Base-by-base conservation (phyloP, 108 stramenopile genomes). In the Stephanodiscus minutulus region DNA sequence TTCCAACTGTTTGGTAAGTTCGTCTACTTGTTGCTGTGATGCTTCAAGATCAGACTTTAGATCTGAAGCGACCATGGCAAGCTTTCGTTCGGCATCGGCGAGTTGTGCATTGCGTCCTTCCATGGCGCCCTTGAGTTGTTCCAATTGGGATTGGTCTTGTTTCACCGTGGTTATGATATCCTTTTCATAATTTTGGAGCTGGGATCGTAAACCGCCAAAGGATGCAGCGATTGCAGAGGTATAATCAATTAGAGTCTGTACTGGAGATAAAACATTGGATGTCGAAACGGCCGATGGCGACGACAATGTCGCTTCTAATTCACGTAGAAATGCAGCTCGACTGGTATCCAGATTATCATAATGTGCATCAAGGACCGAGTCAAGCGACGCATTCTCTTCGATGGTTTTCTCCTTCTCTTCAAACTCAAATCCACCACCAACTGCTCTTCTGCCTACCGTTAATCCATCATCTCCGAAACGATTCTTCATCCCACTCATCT, bases 1-100 rank as follows among this genome's bases (percentile, higher is more conserved):
- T 13, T 85, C 86, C 39, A 93, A 63, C 60, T 90, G 89, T 63
- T 91, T 88, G 50, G 87, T 77, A 18, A 89, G 72, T 59, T 93
- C 88, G 57, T 86, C 81, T 17, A 69, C 56, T 68, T 85, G 85
- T 41, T 85, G 87, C 59, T 83, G 83, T 24, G 79, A 83, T 29
- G 80, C 78, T 15, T 75, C 68, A 0, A 85, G 68, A 57, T 90
- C 81, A 20, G 74, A 64, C 60, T 80, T 77, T 50, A 88, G 27
- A 12, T 80, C 83, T 15, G 82, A 76, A 0, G 83, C 37, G 49
- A 88, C 81, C 10, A 79, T 44, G 39, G 84, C 60, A 63, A 76
- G 78, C 46, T 61, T 55, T 31, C 65, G 44, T 18, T 86, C 72
- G 47, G 87, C 71, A n/a, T 76, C 74, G n/a, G 74, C 68, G 39